A percentile compares a stretch with the other conserved stretches of the same genome.
Evolutionary conservation across 768 basidiomycete genomes (phyloP).

Genomic region (Tylopilus subfusipes): DNA sequence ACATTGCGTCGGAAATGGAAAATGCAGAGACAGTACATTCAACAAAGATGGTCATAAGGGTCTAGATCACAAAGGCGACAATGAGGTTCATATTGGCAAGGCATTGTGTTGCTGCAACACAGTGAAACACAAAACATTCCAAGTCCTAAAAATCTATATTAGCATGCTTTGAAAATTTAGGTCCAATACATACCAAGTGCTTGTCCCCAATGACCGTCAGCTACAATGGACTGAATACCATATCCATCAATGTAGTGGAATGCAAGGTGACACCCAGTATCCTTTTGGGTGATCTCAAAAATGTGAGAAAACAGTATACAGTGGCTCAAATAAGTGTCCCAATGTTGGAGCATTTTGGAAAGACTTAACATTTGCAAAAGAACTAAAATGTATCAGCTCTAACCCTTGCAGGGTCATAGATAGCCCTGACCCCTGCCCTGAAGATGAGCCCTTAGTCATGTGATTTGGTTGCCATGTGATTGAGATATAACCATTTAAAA

Average conservation of each 20-base stretch:
- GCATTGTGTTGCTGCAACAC: neutral
- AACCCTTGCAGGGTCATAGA: too few species aligned
- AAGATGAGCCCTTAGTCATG: too few species aligned
- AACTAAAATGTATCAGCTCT: too few species aligned
- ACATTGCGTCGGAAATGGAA: neutral
- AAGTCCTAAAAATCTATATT: neutral
- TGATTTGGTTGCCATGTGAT: too few species aligned
- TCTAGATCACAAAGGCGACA: neutral
- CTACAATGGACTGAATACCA: conserved; percentile 4
- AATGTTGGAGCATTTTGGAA: too few species aligned
- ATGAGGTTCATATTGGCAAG: neutral
- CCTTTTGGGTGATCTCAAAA: neutral
- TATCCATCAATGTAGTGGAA: neutral
- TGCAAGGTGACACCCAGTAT: neutral
- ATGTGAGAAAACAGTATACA: too few species aligned
- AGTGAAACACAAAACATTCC: neutral
- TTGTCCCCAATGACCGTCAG: conserved; percentile 2
- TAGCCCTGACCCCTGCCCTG: too few species aligned
- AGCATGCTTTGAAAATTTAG: neutral
- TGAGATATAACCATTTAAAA: too few species aligned
- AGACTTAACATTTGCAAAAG: too few species aligned
- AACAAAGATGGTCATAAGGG: neutral
- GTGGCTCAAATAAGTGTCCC: too few species aligned
- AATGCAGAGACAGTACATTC: neutral
- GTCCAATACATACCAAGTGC: conserved; percentile 4